Evolutionary conservation across 2,329 filamentous ascomycete species (phyloP), one percentile per base, ranked within the genome.

Genomic region (Dothidotthia symphoricarpi): DNA sequence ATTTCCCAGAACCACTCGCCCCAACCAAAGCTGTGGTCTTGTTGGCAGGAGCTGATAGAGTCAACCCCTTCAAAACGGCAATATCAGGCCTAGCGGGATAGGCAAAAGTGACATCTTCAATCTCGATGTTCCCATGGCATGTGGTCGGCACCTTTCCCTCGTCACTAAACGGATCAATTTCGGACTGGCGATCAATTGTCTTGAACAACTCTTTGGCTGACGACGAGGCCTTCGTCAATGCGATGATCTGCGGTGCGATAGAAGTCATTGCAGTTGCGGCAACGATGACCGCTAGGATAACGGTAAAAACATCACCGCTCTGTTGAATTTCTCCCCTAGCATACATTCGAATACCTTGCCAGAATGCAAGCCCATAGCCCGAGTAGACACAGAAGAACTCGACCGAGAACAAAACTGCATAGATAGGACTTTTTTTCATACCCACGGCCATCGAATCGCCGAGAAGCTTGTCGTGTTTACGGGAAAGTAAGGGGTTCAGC

Each of bases 11-110:
- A 3, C 93, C 93, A 15, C 90, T 96, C 0, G 91, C 86, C 38
- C 93, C 93, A 6, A 98, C 93, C 3, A 98, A 72, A 2, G 93
- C 93, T 5, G 90, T 96, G 1, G 86, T 89, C 69, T 95, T 94
- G 17, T 89, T 88, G 3, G 90, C 88, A 5, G 90, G 89, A 22
- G 95, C 83, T 0, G 77, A 69, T 2, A 98, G 77, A 34, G 75
- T 85, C 29, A 97, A 83, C 47, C 83, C 81, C 33, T 93, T 75
- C 83, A 98, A 89, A 28, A 97, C 86, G 2, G 81, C 78, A 5
- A 95, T 88, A 55, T 96, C 89, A 1, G 90, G 88, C 16, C 93
- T 81, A 3, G 89, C 94, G 6, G 93, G 93, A 59, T 98, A 97
- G 52, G 95, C 90, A 66, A 95, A 90, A 63, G 85, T 88, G 59